Conservation (phyloP, 495 filamentous ascomycete species). For the Pyrenula aspistea region DNA sequence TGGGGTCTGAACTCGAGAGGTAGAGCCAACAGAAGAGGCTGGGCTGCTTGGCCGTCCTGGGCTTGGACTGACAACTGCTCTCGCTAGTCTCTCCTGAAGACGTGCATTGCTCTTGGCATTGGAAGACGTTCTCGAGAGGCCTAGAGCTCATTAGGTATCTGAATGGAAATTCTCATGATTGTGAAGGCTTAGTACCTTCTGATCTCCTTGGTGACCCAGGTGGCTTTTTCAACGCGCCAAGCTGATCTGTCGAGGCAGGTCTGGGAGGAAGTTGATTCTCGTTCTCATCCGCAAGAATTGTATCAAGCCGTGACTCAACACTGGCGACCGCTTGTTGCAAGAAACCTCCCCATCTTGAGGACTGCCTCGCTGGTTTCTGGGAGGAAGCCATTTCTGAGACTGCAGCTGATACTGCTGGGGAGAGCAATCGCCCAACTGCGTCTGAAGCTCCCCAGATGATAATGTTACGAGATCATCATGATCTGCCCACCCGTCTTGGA, state of each 20-base stretch:
- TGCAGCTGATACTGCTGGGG: neutral
- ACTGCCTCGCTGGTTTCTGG: conserved; percentile 19
- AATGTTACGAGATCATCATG: neutral
- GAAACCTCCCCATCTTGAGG: conserved; percentile 55
- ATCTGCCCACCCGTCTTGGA: too few relatives aligned
- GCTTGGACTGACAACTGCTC: conserved; percentile 39
- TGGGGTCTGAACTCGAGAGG: conserved; percentile 24
- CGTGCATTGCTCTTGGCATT: conserved; percentile 53
- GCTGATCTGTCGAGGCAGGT: conserved; percentile 11
- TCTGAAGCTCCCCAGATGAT: neutral
- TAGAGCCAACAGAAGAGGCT: conserved; percentile 21
- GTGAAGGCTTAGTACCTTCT: conserved; percentile 2
- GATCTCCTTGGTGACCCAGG: conserved; percentile 16
- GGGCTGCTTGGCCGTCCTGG: conserved; percentile 14
- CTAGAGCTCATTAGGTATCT: conserved; percentile 16
- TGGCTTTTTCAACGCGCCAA: conserved; percentile 4
- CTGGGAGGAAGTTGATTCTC: conserved; percentile 15
- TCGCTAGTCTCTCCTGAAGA: conserved; percentile 76
- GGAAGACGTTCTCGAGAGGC: conserved; percentile 41
- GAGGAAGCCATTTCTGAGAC: conserved; percentile 24
- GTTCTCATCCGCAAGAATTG: conserved; percentile 74
- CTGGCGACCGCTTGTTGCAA: conserved; percentile 86
- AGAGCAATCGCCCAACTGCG: neutral
- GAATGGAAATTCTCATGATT: neutral
- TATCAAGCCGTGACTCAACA: conserved; percentile 86